These are phyloP conservation scores for Crucihimalaya himalaica DNA, from an alignment of 345 rosid species.

Conservation along the genomic window DNA sequence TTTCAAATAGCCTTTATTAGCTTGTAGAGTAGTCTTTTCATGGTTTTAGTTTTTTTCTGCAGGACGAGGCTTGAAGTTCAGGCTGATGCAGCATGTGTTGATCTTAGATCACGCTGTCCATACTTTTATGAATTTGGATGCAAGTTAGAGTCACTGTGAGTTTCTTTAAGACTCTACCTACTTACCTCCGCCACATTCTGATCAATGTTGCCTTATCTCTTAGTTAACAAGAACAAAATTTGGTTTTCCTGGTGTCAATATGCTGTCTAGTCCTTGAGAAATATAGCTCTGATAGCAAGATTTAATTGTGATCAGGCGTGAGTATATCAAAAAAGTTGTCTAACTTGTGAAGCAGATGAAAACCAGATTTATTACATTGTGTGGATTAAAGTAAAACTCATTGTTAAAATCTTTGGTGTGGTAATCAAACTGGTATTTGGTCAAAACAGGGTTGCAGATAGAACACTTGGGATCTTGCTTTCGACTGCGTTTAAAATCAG, in stretches of 20 bases:
- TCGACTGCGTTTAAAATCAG: conserved; percentile 72
- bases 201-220: background rate
- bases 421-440: background rate
- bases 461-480: conserved; percentile 67
- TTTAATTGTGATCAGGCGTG: background rate
- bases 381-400: background rate
- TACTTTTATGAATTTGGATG: conserved; percentile 88
- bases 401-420: background rate
- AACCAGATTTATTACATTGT: background rate
- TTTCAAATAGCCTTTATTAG: too few relatives aligned
- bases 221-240: too few relatives aligned
- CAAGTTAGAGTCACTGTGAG: conserved; percentile 89
- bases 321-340: background rate
- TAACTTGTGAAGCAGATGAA: background rate
- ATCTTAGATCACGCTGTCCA: conserved; percentile 74
- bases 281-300: background rate
- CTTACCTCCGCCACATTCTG: background rate
- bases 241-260: background rate
- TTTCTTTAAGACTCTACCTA: conserved; percentile 7
- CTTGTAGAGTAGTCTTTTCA: background rate
- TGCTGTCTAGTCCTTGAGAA: conserved; percentile 10
- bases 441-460: conserved; percentile 59
- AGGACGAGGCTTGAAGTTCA: conserved; percentile 86
- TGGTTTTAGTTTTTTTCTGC: conserved; percentile 18
- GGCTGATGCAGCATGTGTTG: conserved; percentile 88